A percentile compares a stretch with the other conserved stretches of the same genome.
Evolutionary conservation across 345 rosid species (phyloP).

Genomic region (Erysimum cheiranthoides): DNA sequence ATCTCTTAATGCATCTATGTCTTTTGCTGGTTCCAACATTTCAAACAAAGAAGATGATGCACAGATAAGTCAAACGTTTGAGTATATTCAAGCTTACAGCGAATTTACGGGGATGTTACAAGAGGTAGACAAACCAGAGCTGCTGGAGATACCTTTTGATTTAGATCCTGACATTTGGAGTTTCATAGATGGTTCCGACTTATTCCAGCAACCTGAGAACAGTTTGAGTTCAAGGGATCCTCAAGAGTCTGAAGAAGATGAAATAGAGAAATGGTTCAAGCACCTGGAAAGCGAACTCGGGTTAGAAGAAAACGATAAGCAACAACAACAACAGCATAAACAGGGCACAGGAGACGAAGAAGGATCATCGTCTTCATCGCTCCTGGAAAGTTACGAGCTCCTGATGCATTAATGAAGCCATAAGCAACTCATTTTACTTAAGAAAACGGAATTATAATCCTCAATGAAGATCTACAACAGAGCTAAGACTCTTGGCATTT

Average conservation of each 20-base stretch:
- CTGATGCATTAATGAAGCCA: constrained; percentile 26
- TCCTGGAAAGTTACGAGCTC: constrained; percentile 38
- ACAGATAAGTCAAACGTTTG: constrained; percentile 21
- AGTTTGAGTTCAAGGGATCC: constrained; percentile 32
- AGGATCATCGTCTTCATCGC: constrained; percentile 15
- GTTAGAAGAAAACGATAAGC: constrained; percentile 47
- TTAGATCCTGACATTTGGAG: constrained; percentile 71
- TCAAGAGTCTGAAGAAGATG: constrained; percentile 44
- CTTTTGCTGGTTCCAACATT: constrained; percentile 50
- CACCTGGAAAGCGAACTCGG: constrained; percentile 74
- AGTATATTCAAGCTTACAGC: constrained; percentile 29
- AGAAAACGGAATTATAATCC: not conserved
- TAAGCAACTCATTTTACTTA: not conserved
- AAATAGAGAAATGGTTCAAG: constrained; percentile 59
- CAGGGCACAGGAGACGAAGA: constrained; percentile 19
- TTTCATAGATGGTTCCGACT: constrained; percentile 57
- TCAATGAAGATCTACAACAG: constrained; percentile 11
- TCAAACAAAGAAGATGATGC: constrained; percentile 33
- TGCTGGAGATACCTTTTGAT: constrained; percentile 56
- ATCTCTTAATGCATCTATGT: constrained; percentile 46
- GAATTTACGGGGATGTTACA: constrained; percentile 34
- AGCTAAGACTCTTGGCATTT: constrained; percentile 20
- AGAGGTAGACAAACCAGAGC: constrained; percentile 75
- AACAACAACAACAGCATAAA: constrained; percentile 21
- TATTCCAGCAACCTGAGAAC: constrained; percentile 43